Evolutionary conservation across 164 flowering plant species (phyloP), one percentile per base, ranked within the genome.

Genomic region (Dillenia turbinata): DNA sequence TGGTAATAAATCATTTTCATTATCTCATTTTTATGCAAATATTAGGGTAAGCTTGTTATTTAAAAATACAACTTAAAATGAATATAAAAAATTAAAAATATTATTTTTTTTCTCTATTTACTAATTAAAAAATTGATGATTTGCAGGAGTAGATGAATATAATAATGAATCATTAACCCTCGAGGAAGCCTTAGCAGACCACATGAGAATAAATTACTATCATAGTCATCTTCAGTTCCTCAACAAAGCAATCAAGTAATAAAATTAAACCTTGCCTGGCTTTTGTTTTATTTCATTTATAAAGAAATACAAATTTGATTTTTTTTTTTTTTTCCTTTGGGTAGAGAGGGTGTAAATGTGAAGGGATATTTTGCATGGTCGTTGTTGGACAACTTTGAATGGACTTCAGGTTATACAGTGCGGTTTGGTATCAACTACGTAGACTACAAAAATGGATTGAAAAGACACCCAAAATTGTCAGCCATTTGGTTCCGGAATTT

Each of bases 321-420:
- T 2, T 26, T 26, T 26, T 26, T 26, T 26, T 26, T 26, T 5
- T 26, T 26, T 26, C 3, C 26, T 24, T 24, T 24, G 1, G 40
- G 54, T 16, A 57, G 63, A 54, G 59, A 66, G 5, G 74, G 70
- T 16, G 74, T 52, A 3, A 56, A 61, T 1, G 70, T 71, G 15
- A 56, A 49, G 24, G 71, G 68, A n/a, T 72, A 72, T 54, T 72
- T 58, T 52, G 71, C 68, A 45, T 67, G 71, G 75, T 59, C 71
- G 43, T 54, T 72, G 8, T n/a, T 63, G 52, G 71, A 67, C 55
- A 60, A 66, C 52, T 66, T 66, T 50, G 71, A 72, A 64, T 72
- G 75, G 75, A 9, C 10, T 47, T 43, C 48, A 4, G 76, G 72
- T 14, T 72, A 60, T 33, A 64, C 64, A 1, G 68, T 67, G 15